Conservation (phyloP, 2,329 filamentous ascomycete species). For the Fonsecaea multimorphosa region DNA sequence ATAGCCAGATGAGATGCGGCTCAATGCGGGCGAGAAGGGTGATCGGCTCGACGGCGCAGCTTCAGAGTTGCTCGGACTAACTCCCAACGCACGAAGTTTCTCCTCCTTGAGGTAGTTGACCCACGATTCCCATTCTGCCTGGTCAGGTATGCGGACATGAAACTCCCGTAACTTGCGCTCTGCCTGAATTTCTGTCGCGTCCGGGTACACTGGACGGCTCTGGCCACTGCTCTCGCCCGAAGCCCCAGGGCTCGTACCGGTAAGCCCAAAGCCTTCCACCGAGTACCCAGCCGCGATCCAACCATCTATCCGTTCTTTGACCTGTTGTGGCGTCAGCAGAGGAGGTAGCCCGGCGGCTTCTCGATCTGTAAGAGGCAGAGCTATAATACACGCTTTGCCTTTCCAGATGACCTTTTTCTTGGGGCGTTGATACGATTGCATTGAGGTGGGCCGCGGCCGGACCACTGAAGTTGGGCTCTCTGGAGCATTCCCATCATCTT, state of each 20-base stretch:
- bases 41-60: conserved; percentile 65
- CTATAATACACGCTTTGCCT: conserved; percentile 74
- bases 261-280: conserved; percentile 49
- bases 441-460: conserved; percentile 55
- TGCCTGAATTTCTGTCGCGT: conserved; percentile 47
- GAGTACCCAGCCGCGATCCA: conserved; percentile 54
- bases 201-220: conserved; percentile 53
- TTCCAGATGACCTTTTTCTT: conserved; percentile 78
- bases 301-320: conserved; percentile 47
- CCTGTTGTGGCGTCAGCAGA: conserved; percentile 49
- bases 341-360: conserved; percentile 59
- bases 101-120: conserved; percentile 84
- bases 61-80: conserved; percentile 78
- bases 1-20: conserved; percentile 73
- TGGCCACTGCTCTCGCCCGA: conserved; percentile 41
- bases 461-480: conserved; percentile 42
- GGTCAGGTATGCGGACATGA: conserved; percentile 52
- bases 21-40: conserved; percentile 66
- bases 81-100: conserved; percentile 88
- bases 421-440: conserved; percentile 45
- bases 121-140: conserved; percentile 74
- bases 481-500: conserved; percentile 19
- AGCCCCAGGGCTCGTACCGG: conserved; percentile 22
- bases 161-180: conserved; percentile 45
- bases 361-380: conserved; percentile 71